Base-by-base conservation (phyloP, 2,329 filamentous ascomycete species). In the Phialemoniopsis sp. region DNA sequence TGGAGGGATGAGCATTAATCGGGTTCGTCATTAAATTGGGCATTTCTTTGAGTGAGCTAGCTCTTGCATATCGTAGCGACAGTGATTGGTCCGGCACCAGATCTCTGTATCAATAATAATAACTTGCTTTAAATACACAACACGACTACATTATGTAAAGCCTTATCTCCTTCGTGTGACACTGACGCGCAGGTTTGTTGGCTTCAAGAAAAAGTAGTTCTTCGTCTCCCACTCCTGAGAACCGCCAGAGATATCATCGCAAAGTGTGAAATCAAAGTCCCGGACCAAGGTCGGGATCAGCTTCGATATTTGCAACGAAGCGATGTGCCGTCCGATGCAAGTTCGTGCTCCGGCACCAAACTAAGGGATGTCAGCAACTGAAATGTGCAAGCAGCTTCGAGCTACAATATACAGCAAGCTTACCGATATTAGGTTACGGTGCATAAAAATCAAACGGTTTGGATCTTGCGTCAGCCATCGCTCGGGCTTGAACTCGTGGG, bases 201-300 rank as follows among this genome's bases (percentile, higher is more conserved):
- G 66, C 42, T 66, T 68, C 2, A 68, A 62, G 47, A 70, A 68
- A 63, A 62, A 68, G 28, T 51, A 50, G n/a, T 67, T 67, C 26
- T 52, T 42, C 6, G 60, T 62, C 1, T 54, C 41, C 63, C 64
- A 67, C 2, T 37, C 32, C 18, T 32, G 34, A 10, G 45, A 46
- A 0, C 31, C 34, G 3, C 28, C 7, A 5, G 13, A 16, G 4
- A 46, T 16, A 2, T 32, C 29, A 8, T 44, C 44, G 7, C 42
- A 37, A 4, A 62, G 47, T 34, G 55, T 46, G 31, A 66, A 58
- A 13, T 62, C 53, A 37, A 63, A 64, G 9, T 55, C 51, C 6
- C 49, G 51, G 10, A 65, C 37, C 3, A 65, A 41, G n/a, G 58
- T 49, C 2, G 67, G 67, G 3, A 70, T 54, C 13, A 69, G 38